Base-by-base conservation (phyloP, 176 grass and related monocot genomes). In the Carex littledalei region DNA sequence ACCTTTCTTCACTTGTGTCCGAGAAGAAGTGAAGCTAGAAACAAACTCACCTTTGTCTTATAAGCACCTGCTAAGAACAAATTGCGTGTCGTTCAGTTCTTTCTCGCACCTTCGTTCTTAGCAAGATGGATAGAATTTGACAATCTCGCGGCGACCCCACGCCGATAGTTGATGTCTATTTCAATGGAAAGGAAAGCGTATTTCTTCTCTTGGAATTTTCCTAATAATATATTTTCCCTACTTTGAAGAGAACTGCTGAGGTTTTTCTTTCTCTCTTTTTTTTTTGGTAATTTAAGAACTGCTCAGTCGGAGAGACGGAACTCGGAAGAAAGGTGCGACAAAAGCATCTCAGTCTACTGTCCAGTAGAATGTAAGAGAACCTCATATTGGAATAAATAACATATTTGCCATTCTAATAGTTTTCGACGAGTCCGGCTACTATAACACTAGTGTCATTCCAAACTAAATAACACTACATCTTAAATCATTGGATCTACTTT, bases 31-130 rank as follows among this genome's bases (percentile, higher is more conserved):
- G 37, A 66, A 82, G 80, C 39, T 26, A 82, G 22, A 24, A 65
- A 60, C 8, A 17, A 29, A 76, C 11, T 54, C 69, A 75, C 17
- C 35, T 11, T 55, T 55, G 13, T 55, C 22, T 55, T 77, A 55
- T 77, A 77, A 55, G 49, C 73, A 55, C 50, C 0, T 31, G 58
- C 31, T 26, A 32, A 67, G 59, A 83, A 50, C 80, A 67, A 67
- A 29, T 83, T 45, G 58, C 80, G 56, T 67, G 58, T 26, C 1
- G 20, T 18, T 77, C 4, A 54, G 22, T 12, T 50, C n/a, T 50
- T 67, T 66, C 80, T 67, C 39, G 60, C 80, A 31, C 56, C 54
- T 81, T 81, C 78, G 41, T 61, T 79, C 21, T 61, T 39, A 81
- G 78, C 78, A 37, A 60, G 26, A 66, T 63, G 69, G 69, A 49